A percentile compares a stretch with the other conserved stretches of the same genome.
Evolutionary conservation across 23 red algal species (phyloP).

Genomic region (Cyanidium caldarium): DNA sequence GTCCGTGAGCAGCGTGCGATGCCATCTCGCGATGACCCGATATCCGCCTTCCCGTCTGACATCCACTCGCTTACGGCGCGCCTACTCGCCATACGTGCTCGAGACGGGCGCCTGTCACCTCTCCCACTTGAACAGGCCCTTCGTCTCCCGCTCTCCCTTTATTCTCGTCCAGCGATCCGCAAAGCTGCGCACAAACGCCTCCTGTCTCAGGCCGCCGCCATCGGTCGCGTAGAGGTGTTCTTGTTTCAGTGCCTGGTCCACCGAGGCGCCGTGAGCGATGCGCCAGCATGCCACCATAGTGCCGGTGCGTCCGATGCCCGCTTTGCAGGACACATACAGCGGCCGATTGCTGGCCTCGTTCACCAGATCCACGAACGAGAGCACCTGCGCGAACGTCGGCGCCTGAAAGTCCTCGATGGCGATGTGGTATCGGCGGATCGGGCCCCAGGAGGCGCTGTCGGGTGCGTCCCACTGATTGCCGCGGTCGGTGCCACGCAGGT

Average conservation of each 20-base stretch:
- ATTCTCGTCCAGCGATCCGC: conserved; percentile 9
- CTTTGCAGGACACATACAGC: conserved; percentile 55
- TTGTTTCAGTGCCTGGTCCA: conserved; percentile 29
- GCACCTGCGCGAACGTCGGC: conserved; percentile 43
- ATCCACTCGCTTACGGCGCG: too few relatives aligned
- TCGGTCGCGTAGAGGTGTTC: conserved; percentile 38
- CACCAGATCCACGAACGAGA: conserved; percentile 1
- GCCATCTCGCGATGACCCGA: too few relatives aligned
- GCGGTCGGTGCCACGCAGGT: conserved; percentile 58
- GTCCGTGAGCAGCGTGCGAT: too few relatives aligned
- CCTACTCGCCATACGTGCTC: too few relatives aligned
- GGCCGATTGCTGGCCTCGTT: conserved; percentile 7
- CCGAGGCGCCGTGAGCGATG: conserved; percentile 30
- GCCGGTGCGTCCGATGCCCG: conserved; percentile 59
- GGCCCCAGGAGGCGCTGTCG: neutral
- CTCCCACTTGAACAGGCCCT: too few relatives aligned
- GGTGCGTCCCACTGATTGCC: conserved; percentile 48
- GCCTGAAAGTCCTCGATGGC: conserved; percentile 47
- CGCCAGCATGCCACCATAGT: conserved; percentile 67
- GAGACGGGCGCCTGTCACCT: too few relatives aligned
- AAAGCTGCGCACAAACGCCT: conserved; percentile 51
- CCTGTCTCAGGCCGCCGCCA: conserved; percentile 48
- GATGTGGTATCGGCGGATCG: conserved; percentile 20
- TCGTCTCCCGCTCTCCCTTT: too few relatives aligned
- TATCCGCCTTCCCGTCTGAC: too few relatives aligned